These are phyloP conservation scores for Capronia americana DNA, from an alignment of 2,329 filamentous ascomycete species.

Conservation along the genomic window DNA sequence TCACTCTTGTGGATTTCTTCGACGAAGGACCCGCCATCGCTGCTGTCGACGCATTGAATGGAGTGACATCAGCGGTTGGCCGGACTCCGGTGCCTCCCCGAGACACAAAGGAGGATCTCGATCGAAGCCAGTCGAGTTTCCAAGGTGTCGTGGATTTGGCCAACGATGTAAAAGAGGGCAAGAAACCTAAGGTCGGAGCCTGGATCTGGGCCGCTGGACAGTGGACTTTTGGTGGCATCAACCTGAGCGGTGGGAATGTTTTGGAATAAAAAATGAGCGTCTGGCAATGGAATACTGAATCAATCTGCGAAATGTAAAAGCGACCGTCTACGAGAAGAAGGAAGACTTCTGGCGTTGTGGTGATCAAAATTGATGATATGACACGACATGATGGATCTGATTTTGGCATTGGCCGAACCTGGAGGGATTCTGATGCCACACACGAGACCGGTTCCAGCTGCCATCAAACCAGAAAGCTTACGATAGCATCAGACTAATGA, in stretches of 20 bases:
- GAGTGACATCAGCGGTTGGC: conserved; percentile 55
- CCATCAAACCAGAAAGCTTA: not conserved
- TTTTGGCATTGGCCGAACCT: not conserved
- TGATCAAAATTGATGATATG: not conserved
- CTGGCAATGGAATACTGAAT: not conserved
- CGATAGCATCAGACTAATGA: not conserved
- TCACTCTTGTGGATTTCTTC: conserved; percentile 81
- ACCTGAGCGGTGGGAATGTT: conserved; percentile 37
- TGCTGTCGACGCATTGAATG: conserved; percentile 73
- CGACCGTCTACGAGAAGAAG: not conserved
- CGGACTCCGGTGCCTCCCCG: conserved; percentile 46
- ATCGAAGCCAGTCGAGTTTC: conserved; percentile 44
- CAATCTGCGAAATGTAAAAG: not conserved
- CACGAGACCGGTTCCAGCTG: not conserved
- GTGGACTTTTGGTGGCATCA: conserved; percentile 52
- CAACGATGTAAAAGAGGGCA: conserved; percentile 46
- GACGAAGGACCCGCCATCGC: conserved; percentile 73
- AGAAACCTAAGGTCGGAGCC: conserved; percentile 49
- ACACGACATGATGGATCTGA: not conserved
- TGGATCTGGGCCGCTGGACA: conserved; percentile 54
- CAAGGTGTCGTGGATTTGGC: conserved; percentile 49
- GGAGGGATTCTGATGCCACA: not conserved
- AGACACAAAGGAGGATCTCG: conserved; percentile 41
- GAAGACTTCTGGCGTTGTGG: not conserved
- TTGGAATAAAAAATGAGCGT: conserved; percentile 11